Base-by-base conservation (phyloP, 2,329 filamentous ascomycete genomes). In the Pseudogymnoascus sp. region DNA sequence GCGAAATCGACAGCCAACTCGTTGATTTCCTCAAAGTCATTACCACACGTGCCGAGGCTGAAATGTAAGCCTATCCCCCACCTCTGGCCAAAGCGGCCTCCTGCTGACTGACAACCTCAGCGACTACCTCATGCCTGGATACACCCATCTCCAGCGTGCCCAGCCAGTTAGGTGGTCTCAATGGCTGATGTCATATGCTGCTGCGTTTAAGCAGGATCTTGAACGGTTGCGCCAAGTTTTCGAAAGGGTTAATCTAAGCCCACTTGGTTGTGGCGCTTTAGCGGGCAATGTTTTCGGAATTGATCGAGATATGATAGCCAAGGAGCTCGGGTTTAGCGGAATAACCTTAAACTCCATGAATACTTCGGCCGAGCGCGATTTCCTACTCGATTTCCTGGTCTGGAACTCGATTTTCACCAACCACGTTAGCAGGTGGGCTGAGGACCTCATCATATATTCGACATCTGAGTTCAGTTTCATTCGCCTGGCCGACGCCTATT, bases 401-500 rank as follows among this genome's bases (percentile, higher is more conserved):
- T 96, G 90, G 88, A 86, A 84, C 4, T 82, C 83, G 31, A 88
- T 87, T 69, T 78, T 95, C 65, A 93, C 90, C 86, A 80, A 84
- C 64, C 90, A 94, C 77, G 80, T 95, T 67, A 89, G 83, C 61
- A 84, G 89, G 61, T 93, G 88, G 86, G 84, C 87, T 3, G 90
- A 96, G 76, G 92, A 96, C 71, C 77, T 96, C 63, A 95, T 96
- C 75, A 83, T 95, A 71, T 92, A 93, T 77, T 86, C 82, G 24
- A 85, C 86, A 7, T 76, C 84, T 62, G 89, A 93, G 72, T 94
- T 93, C 70, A 84, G 85, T 15, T 93, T 90, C 71, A 82, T 92
- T 37, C 81, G 81, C 63, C 75, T 94, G 13, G 88, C 89, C 6
- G 90, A 95, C 71, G 88, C 88, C 0, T 94, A 93, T 74, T 85